Percentiles rank a stretch among this genome's conserved stretches.
These are phyloP conservation scores for Sphaceloma murrayae DNA, from an alignment of 2,329 filamentous ascomycete species.

Conservation along the genomic window DNA sequence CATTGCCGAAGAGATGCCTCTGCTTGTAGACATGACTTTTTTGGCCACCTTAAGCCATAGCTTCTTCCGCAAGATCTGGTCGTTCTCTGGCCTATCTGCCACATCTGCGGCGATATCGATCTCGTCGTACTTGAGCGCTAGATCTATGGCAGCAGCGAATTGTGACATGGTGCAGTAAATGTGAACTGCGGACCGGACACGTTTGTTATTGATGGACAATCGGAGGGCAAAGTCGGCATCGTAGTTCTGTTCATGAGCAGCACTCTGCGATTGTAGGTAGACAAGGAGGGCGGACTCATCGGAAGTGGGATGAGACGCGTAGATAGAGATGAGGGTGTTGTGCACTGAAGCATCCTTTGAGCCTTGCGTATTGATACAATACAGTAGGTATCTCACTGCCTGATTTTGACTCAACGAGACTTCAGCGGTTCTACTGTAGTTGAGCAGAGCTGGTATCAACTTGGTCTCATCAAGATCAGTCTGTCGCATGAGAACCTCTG, in stretches of 20 bases:
- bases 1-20: slow-evolving; percentile 77
- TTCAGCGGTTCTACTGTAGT: slow-evolving; percentile 71
- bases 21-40: slow-evolving; percentile 79
- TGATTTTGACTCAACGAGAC: slow-evolving; percentile 66
- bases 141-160: slow-evolving; percentile 83
- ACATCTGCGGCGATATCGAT: slow-evolving; percentile 83
- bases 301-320: slow-evolving; percentile 72
- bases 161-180: slow-evolving; percentile 97
- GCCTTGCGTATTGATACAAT: slow-evolving; percentile 78
- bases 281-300: slow-evolving; percentile 78
- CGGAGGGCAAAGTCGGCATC: slow-evolving; percentile 94
- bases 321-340: slow-evolving; percentile 93
- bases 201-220: slow-evolving; percentile 86
- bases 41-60: slow-evolving; percentile 92
- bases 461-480: slow-evolving; percentile 73
- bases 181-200: slow-evolving; percentile 88
- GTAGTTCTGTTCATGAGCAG: slow-evolving; percentile 65
- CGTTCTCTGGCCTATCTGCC: slow-evolving; percentile 67
- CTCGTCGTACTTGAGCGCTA: slow-evolving; percentile 81
- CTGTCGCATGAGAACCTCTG: slow-evolving; percentile 95
- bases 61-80: slow-evolving; percentile 76
- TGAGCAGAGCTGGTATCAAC: slow-evolving; percentile 84
- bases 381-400: slow-evolving; percentile 85
- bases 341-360: slow-evolving; percentile 80
- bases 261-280: slow-evolving; percentile 81